Evolutionary conservation across 768 basidiomycete species (phyloP).

Genomic region (Sarcomyxa edulis): DNA sequence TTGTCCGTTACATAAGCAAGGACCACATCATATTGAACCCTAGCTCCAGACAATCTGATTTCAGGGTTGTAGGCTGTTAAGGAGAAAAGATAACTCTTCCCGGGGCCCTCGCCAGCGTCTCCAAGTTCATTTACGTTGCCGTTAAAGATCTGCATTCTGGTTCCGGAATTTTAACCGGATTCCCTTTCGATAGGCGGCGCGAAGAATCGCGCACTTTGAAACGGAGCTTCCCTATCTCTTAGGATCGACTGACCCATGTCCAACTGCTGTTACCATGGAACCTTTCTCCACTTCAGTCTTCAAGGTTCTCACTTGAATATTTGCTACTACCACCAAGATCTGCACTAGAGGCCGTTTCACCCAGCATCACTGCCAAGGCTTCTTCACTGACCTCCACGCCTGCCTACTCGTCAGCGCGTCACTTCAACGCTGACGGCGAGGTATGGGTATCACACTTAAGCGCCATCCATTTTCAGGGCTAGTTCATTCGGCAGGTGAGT

Average conservation of each 20-base stretch:
- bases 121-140: too few relatives aligned
- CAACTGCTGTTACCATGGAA: slow-evolving; percentile 85
- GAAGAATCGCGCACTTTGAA: too few relatives aligned
- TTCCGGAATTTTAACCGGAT: too few relatives aligned
- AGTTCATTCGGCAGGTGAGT: slow-evolving; percentile 89
- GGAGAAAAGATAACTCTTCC: slow-evolving; percentile 80
- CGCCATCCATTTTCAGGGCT: slow-evolving; percentile 90
- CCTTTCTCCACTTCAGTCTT: too few relatives aligned
- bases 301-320: slow-evolving; percentile 85
- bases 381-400: slow-evolving; percentile 74
- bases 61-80: slow-evolving; percentile 69
- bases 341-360: slow-evolving; percentile 78
- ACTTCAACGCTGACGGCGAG: slow-evolving; percentile 70
- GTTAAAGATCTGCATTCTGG: too few relatives aligned
- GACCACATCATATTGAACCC: too few relatives aligned
- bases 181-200: too few relatives aligned
- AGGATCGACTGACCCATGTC: slow-evolving; percentile 84
- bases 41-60: slow-evolving; percentile 72
- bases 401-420: slow-evolving; percentile 72
- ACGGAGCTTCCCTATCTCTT: slow-evolving; percentile 36
- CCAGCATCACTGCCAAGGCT: slow-evolving; percentile 72
- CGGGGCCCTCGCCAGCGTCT: slow-evolving; percentile 61
- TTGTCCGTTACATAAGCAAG: too few relatives aligned
- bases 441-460: slow-evolving; percentile 85
- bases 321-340: slow-evolving; percentile 89